A percentile compares a stretch with the other conserved stretches of the same genome.
phyloP scores from a whole-genome alignment of 108 stramenopile species.

The Chaetoceros tenuissimus region DNA sequence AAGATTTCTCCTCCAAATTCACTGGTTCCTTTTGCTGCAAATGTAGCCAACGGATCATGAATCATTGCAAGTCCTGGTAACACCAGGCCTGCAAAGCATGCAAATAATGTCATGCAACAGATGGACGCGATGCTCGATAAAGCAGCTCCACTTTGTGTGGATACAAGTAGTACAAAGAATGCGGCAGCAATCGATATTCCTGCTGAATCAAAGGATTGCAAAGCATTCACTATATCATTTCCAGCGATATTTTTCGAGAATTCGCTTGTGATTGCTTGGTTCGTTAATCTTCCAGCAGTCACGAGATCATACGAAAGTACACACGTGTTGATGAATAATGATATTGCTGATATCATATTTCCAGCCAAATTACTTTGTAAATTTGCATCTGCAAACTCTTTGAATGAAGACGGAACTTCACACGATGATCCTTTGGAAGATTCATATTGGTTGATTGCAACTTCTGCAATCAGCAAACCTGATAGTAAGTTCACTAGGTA shows the following conservation, averaged over 20 bases:
- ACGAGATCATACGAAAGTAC: constrained; percentile 45
- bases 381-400: constrained; percentile 64
- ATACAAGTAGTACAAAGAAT: constrained; percentile 22
- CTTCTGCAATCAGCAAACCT: constrained; percentile 59
- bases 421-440: constrained; percentile 6
- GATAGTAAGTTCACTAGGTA: constrained; percentile 59
- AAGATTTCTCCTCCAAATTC: constrained; percentile 6
- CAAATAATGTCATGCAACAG: constrained; percentile 46
- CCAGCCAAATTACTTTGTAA: constrained; percentile 22
- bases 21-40: constrained; percentile 20
- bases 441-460: constrained; percentile 65
- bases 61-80: constrained; percentile 50
- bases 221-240: neutral
- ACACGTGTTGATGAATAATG: constrained; percentile 43
- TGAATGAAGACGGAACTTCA: constrained; percentile 48
- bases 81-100: constrained; percentile 37
- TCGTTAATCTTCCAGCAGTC: constrained; percentile 13
- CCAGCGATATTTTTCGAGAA: constrained; percentile 12
- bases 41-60: constrained; percentile 38
- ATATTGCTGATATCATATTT: constrained; percentile 28
- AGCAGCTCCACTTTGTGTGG: constrained; percentile 27
- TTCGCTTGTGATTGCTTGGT: constrained; percentile 3
- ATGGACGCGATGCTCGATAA: constrained; percentile 40
- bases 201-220: constrained; percentile 17
- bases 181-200: constrained; percentile 11